Evolutionary conservation across 108 stramenopile genomes (phyloP).

Genomic region (Fistulifera pelliculosa): DNA sequence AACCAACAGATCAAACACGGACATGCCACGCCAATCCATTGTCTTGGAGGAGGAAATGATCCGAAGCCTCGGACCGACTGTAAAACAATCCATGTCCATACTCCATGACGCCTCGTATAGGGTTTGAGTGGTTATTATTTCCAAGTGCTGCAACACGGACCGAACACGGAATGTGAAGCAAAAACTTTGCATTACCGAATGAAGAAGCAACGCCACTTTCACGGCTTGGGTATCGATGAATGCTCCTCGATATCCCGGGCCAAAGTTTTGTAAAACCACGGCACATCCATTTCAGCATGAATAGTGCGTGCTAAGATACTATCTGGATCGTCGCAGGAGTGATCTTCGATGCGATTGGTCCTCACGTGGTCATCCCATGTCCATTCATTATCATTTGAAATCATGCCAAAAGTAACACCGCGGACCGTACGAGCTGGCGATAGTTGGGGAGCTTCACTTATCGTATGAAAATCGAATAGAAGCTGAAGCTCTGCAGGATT

Average conservation of each 20-base stretch:
- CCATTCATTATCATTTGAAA: constrained; percentile 17
- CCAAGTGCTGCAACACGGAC: constrained; percentile 12
- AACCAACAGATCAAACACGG: constrained; percentile 28
- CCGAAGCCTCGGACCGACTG: constrained; percentile 29
- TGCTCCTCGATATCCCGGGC: constrained; percentile 23
- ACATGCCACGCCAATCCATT: constrained; percentile 62
- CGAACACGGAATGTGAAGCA: constrained; percentile 61
- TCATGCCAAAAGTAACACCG: constrained; percentile 23
- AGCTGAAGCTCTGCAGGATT: constrained; percentile 28
- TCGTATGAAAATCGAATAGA: constrained; percentile 54
- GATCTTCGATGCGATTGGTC: constrained; percentile 9
- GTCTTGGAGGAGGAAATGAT: constrained; percentile 19
- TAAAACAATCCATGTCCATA: constrained; percentile 77
- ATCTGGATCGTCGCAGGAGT: constrained; percentile 9
- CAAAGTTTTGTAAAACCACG: constrained; percentile 35
- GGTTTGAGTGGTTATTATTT: constrained; percentile 5
- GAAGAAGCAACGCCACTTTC: background rate
- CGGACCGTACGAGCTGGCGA: constrained; percentile 27
- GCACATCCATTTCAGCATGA: constrained; percentile 48
- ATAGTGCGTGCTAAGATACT: constrained; percentile 33
- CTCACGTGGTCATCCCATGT: constrained; percentile 21
- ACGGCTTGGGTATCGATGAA: constrained; percentile 20
- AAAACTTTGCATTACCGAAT: constrained; percentile 39
- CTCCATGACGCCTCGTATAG: constrained; percentile 51
- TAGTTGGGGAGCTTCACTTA: constrained; percentile 34